Evolutionary conservation across 805 yeast genomes (phyloP).

Genomic region (Lipomyces lipofer): DNA sequence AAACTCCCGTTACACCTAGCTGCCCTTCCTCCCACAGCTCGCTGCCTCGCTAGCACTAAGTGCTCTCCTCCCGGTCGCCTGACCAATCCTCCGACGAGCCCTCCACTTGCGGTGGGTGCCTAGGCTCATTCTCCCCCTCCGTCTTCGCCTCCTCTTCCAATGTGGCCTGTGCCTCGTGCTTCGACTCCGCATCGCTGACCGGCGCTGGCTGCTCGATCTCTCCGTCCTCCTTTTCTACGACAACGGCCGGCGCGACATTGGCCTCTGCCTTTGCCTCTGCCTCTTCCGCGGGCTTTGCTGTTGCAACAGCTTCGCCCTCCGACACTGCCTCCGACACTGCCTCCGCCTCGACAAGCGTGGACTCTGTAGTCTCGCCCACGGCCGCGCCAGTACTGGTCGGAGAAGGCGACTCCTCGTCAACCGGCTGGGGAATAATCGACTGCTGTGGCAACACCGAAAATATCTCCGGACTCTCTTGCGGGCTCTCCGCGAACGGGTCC

Average conservation of each 20-base stretch:
- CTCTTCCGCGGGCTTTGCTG: not conserved
- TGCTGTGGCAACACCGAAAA: conserved; percentile 36
- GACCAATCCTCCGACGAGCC: conserved; percentile 18
- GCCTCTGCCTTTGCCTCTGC: not conserved
- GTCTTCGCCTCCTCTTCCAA: not conserved
- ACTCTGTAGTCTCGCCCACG: not conserved
- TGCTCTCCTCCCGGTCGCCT: conserved; percentile 3
- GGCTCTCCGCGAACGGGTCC: conserved; percentile 55
- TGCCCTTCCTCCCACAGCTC: no score
- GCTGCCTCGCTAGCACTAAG: no score
- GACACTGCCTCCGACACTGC: not conserved
- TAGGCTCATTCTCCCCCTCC: not conserved
- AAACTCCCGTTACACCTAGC: no score
- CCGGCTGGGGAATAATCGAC: conserved; percentile 33
- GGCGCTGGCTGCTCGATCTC: not conserved
- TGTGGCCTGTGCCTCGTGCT: not conserved
- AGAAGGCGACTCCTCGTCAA: not conserved
- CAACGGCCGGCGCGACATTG: not conserved
- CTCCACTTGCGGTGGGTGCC: conserved; percentile 1
- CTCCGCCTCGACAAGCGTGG: not conserved
- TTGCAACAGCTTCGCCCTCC: not conserved
- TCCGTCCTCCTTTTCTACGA: not conserved
- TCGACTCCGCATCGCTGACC: not conserved
- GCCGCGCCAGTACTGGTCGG: not conserved
- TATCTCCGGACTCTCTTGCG: conserved; percentile 22